These are phyloP conservation scores for Kalaharituber pfeilii DNA, from an alignment of 2,329 filamentous ascomycete species.

Conservation along the genomic window DNA sequence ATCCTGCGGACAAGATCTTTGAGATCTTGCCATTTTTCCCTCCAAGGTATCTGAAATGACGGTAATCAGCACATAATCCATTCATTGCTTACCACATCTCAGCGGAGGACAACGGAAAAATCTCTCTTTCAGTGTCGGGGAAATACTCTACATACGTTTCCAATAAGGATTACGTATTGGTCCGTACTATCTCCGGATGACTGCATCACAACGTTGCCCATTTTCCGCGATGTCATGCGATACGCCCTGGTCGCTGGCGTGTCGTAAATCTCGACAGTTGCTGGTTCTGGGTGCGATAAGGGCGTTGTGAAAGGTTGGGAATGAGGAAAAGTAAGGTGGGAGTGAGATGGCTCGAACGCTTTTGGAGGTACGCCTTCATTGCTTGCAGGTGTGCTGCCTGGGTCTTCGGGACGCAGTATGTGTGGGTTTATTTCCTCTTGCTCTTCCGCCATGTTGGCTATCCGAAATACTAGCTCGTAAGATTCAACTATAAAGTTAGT, in stretches of 20 bases:
- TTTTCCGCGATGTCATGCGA: not conserved
- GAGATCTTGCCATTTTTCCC: slow-evolving; percentile 19
- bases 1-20: slow-evolving; percentile 19
- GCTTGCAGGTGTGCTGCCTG: not conserved
- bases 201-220: slow-evolving; percentile 12
- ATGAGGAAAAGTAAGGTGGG: not conserved
- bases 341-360: not conserved
- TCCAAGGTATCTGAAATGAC: slow-evolving; percentile 13
- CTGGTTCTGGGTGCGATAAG: not conserved
- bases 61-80: not conserved
- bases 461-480: not conserved
- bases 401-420: not conserved
- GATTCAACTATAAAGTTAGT: not conserved
- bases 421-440: not conserved
- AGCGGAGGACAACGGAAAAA: not conserved
- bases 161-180: slow-evolving; percentile 8
- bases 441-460: not conserved
- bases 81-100: not conserved
- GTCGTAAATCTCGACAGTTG: not conserved
- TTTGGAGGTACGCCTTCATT: not conserved
- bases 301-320: not conserved
- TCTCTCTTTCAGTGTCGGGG: too few species aligned
- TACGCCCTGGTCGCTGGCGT: not conserved
- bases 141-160: slow-evolving; percentile 7
- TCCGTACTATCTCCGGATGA: slow-evolving; percentile 2